Evolutionary conservation across 305 asterid species (phyloP), one percentile per base, ranked within the genome.

Genomic region (Fraxinus albicans): DNA sequence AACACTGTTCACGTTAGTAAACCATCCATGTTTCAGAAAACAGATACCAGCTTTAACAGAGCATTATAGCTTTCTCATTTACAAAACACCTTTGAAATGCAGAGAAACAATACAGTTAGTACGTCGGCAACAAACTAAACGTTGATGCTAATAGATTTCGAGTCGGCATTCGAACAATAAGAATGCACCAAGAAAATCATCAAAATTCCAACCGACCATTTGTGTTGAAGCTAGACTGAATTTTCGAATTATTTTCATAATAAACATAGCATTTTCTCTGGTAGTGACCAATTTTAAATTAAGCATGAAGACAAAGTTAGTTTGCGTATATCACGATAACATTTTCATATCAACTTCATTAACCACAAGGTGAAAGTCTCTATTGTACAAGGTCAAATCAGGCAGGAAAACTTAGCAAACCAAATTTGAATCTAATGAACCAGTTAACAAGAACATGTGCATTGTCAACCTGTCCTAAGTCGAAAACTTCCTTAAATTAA

Each of bases 381-480:
- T 53, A 13, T 17, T 53, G n/a, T 13, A 53, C 23, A 53, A 17
- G 65, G 23, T 13, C 65, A 17, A 53, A 53, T n/a, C 23, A 17
- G 17, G 8, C 65, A 53, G 5, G 23, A 53, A 53, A 17, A 53
- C 21, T 53, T 5, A 2, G 65, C 65, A 53, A 53, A 17, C 21
- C 21, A 69, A 74, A 80, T 33, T 76, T 72, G 44, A 73, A 65
- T 73, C 76, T 44, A 27, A 70, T 80, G 76, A 76, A 83, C 86
- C 19, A 84, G 77, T 73, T 79, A 63, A 81, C 63, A 19, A 85
- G 73, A 77, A 65, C 60, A 80, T 77, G 86, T 90, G 91, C 77
- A 83, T 35, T 82, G 88, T 89, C 88, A 90, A 82, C 94, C 91
- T 89, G 90, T 85, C 85, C 86, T 83, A 77, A 78, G 63, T 87